Evolutionary conservation across 257 asterid species (phyloP).

Genomic region (Jasminum sambac): DNA sequence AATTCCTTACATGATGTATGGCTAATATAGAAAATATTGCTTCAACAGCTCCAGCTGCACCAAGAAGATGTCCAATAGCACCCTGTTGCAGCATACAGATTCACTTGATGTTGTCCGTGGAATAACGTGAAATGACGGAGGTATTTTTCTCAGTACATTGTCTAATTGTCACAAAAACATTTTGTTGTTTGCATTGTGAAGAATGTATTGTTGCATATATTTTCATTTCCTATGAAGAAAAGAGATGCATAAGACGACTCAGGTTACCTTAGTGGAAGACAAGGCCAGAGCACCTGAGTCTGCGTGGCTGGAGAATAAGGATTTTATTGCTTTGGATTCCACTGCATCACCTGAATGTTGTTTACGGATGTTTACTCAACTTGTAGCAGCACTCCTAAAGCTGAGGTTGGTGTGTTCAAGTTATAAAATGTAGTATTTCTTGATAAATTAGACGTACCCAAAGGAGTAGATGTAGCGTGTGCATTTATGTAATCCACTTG

Average conservation of each 20-base stretch:
- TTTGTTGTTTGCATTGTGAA: neutral
- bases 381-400: neutral
- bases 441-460: slow-evolving; percentile 53
- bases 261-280: slow-evolving; percentile 85
- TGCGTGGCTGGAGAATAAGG: slow-evolving; percentile 64
- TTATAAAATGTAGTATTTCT: neutral
- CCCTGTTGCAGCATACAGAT: slow-evolving; percentile 47
- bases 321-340: slow-evolving; percentile 87
- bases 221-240: neutral
- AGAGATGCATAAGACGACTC: neutral
- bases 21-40: slow-evolving; percentile 77
- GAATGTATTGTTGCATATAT: neutral
- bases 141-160: neutral
- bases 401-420: slow-evolving; percentile 9
- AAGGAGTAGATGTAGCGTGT: slow-evolving; percentile 95
- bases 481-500: slow-evolving; percentile 95
- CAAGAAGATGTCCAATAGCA: slow-evolving; percentile 92
- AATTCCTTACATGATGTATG: slow-evolving; percentile 67
- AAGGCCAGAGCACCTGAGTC: slow-evolving; percentile 66
- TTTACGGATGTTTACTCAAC: slow-evolving; percentile 21
- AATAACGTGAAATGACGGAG: neutral
- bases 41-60: slow-evolving; percentile 99
- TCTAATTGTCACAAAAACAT: neutral
- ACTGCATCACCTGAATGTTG: slow-evolving; percentile 66
- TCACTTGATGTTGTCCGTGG: neutral